Percentiles rank a stretch among this genome's conserved stretches.
These are phyloP conservation scores for Termitomyces sp. DNA, from an alignment of 768 basidiomycete species.

Conservation along the genomic window DNA sequence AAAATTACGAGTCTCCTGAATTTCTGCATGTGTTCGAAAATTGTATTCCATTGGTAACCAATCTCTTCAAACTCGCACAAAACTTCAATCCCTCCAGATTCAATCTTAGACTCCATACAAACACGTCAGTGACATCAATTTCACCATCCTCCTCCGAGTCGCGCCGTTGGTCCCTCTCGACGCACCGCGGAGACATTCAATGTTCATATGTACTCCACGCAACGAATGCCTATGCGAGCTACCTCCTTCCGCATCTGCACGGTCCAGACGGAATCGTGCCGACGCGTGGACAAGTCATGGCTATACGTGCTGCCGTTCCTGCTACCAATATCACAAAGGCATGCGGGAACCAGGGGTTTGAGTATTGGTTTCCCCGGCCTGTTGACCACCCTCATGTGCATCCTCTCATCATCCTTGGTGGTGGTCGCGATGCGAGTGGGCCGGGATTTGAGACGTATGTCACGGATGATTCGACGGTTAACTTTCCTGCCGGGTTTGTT, in stretches of 20 bases:
- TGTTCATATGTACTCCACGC: slow-evolving; percentile 79
- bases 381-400: slow-evolving; percentile 18
- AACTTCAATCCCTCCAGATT: slow-evolving; percentile 15
- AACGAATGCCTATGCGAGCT: slow-evolving; percentile 79
- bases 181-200: slow-evolving; percentile 58
- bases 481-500: slow-evolving; percentile 62
- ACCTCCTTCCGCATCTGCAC: slow-evolving; percentile 66
- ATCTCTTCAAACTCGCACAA: slow-evolving; percentile 34
- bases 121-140: slow-evolving; percentile 62
- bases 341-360: slow-evolving; percentile 46
- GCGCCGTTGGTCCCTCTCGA: slow-evolving; percentile 51
- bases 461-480: slow-evolving; percentile 60
- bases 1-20: no score
- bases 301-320: slow-evolving; percentile 35
- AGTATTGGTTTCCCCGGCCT: slow-evolving; percentile 83
- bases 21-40: no score
- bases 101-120: slow-evolving; percentile 61
- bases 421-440: slow-evolving; percentile 48
- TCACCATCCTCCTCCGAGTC: slow-evolving; percentile 8
- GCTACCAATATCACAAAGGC: slow-evolving; percentile 35
- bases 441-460: slow-evolving; percentile 46
- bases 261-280: slow-evolving; percentile 60
- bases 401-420: slow-evolving; percentile 73
- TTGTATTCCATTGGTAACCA: no score
- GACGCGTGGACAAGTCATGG: slow-evolving; percentile 66